phyloP scores from a whole-genome alignment of 441 rosid species.

The Syzygium malaccense region DNA sequence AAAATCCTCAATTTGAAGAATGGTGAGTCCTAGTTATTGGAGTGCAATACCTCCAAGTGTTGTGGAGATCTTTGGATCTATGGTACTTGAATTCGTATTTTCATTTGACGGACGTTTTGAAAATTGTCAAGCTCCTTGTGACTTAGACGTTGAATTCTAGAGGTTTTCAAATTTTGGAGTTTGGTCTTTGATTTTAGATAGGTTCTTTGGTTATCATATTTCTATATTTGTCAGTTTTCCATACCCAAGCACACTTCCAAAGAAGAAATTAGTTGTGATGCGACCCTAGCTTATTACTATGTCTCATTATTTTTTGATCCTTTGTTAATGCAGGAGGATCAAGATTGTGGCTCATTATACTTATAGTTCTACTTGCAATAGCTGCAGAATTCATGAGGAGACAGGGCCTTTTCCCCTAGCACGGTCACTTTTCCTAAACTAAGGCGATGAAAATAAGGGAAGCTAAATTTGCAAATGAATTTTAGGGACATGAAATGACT shows the following conservation, averaged over 20 bases:
- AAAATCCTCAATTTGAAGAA: not conserved
- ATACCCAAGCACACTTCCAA: not conserved
- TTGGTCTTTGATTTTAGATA: not conserved
- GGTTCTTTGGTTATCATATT: not conserved
- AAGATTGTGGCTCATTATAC: constrained; percentile 32
- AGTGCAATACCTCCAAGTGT: not conserved
- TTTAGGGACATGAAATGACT: not conserved
- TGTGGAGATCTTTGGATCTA: not conserved
- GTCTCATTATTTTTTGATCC: not conserved
- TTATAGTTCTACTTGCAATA: constrained; percentile 38
- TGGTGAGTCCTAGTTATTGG: not conserved
- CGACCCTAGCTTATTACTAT: not conserved
- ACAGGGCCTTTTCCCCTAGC: constrained; percentile 18
- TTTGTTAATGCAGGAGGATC: constrained; percentile 32
- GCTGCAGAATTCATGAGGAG: constrained; percentile 35
- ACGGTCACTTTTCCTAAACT: not conserved
- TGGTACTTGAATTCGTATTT: not conserved
- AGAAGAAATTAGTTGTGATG: not conserved
- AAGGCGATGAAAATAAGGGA: not conserved
- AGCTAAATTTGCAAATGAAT: not conserved
- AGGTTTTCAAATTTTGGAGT: not conserved
- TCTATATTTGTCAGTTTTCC: not conserved
- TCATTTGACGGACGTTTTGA: not conserved
- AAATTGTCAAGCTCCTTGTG: not conserved
- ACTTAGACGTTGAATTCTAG: not conserved